Percentiles rank a stretch among this genome's conserved stretches.
Conservation (phyloP, 2,329 filamentous ascomycete genomes). For the Herpotrichia juniperi region DNA sequence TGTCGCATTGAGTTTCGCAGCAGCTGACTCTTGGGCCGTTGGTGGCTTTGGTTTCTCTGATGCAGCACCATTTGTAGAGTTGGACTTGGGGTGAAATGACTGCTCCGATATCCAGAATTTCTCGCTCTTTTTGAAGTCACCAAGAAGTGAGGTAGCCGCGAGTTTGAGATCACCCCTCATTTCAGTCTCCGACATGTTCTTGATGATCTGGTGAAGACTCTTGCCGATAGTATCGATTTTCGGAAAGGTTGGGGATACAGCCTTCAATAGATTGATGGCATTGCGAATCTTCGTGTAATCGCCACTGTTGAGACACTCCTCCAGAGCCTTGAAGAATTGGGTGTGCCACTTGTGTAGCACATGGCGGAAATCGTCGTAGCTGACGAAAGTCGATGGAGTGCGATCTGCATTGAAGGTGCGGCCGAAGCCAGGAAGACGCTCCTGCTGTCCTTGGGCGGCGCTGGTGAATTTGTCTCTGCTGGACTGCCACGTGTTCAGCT, state of each 20-base stretch:
- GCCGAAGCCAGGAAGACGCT: constrained; percentile 78
- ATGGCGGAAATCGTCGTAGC: constrained; percentile 85
- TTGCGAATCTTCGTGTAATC: constrained; percentile 99
- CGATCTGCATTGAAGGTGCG: constrained; percentile 73
- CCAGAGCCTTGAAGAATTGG: constrained; percentile 78
- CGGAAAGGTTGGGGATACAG: constrained; percentile 81
- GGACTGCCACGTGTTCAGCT: constrained; percentile 83
- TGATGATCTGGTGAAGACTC: constrained; percentile 69
- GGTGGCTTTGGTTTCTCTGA: constrained; percentile 46
- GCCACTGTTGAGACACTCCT: constrained; percentile 77
- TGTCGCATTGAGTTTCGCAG: constrained; percentile 55
- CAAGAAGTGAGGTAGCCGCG: constrained; percentile 73
- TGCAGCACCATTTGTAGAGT: constrained; percentile 20
- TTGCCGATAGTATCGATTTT: constrained; percentile 87
- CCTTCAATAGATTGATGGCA: constrained; percentile 86
- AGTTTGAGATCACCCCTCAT: constrained; percentile 76
- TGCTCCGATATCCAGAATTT: constrained; percentile 76
- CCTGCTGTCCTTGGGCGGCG: constrained; percentile 73
- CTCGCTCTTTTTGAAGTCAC: constrained; percentile 70
- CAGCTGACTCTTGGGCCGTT: constrained; percentile 42
- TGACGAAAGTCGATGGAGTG: constrained; percentile 73
- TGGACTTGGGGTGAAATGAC: constrained; percentile 64
- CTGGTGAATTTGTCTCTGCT: constrained; percentile 78
- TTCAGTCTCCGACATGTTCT: constrained; percentile 64
- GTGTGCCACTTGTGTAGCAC: constrained; percentile 91